Percentiles rank a stretch among this genome's conserved stretches.
phyloP scores from a whole-genome alignment of 345 rosid genomes.

The Acer campestre region DNA sequence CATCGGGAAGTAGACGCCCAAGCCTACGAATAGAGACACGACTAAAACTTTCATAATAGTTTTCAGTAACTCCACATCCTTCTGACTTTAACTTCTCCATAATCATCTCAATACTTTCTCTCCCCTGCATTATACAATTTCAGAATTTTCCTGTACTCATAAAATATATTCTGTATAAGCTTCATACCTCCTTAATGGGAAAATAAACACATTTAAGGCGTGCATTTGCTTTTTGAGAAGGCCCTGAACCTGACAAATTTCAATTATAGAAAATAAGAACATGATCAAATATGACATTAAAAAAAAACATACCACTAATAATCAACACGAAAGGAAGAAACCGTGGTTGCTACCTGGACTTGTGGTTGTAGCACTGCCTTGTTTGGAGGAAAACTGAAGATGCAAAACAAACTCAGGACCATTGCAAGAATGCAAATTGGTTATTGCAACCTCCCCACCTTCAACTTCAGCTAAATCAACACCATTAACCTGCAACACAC shows the following conservation, averaged over 20 bases:
- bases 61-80: constrained; percentile 48
- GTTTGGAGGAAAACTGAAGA: constrained; percentile 39
- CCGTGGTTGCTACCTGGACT: constrained; percentile 19
- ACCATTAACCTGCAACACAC: constrained; percentile 53
- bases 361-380: constrained; percentile 11
- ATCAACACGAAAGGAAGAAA: not conserved
- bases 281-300: not conserved
- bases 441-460: constrained; percentile 64
- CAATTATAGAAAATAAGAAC: constrained; percentile 6
- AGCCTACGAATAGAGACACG: constrained; percentile 71
- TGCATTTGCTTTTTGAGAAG: constrained; percentile 57
- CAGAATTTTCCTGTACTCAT: not conserved
- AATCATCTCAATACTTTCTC: constrained; percentile 62
- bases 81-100: constrained; percentile 49
- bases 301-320: not conserved
- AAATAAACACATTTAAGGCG: constrained; percentile 68
- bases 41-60: constrained; percentile 48
- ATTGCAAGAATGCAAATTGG: constrained; percentile 66
- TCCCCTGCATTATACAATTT: constrained; percentile 49
- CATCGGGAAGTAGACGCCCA: constrained; percentile 86
- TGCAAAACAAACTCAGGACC: constrained; percentile 58
- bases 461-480: constrained; percentile 59
- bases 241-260: constrained; percentile 36
- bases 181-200: constrained; percentile 61
- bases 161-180: not conserved